Percentiles rank a stretch among this genome's conserved stretches.
phyloP scores from a whole-genome alignment of 2,329 filamentous ascomycete species.

The Phaeosphaeriaceae sp. region DNA sequence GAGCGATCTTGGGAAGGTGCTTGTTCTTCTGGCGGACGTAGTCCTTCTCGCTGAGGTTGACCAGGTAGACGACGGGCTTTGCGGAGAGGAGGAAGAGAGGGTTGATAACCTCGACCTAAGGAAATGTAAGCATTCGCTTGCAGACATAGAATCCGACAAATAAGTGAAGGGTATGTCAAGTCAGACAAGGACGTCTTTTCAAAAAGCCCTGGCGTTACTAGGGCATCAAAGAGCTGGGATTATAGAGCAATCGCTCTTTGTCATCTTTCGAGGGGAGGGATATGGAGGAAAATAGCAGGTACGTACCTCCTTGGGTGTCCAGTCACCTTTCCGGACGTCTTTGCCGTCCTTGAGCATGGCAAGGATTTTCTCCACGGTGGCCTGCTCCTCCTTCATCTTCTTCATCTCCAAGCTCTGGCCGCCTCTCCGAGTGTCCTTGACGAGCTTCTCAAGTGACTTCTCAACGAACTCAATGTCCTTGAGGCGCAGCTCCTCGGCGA shows the following conservation, averaged over 20 bases:
- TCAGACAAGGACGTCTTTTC: conserved; percentile 87
- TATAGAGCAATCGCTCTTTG: conserved; percentile 95
- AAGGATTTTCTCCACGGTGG: conserved; percentile 89
- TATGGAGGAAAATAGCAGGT: conserved; percentile 15
- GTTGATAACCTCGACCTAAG: conserved; percentile 95
- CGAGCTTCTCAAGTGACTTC: conserved; percentile 88
- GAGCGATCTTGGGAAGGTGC: conserved; percentile 88
- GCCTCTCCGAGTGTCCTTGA: conserved; percentile 93
- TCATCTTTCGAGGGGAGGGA: conserved; percentile 77
- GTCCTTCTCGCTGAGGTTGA: conserved; percentile 97
- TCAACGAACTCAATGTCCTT: conserved; percentile 99
- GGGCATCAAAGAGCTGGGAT: conserved; percentile 99
- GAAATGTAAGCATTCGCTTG: conserved; percentile 33
- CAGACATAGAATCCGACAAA: conserved; percentile 3
- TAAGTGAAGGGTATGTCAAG: conserved; percentile 22
- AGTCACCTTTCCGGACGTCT: conserved; percentile 89
- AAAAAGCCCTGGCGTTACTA: conserved; percentile 79
- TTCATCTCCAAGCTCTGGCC: conserved; percentile 97
- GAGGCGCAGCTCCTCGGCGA: conserved; percentile 92
- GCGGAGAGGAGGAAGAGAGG: conserved; percentile 92
- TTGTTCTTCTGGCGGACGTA: conserved; percentile 99
- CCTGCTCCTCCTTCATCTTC: conserved; percentile 94
- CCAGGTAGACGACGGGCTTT: conserved; percentile 95
- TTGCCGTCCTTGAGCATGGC: conserved; percentile 85
- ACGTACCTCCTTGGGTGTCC: conserved; percentile 94